Evolutionary conservation across 305 asterid genomes (phyloP).

Genomic region (Plantago lanceolata): DNA sequence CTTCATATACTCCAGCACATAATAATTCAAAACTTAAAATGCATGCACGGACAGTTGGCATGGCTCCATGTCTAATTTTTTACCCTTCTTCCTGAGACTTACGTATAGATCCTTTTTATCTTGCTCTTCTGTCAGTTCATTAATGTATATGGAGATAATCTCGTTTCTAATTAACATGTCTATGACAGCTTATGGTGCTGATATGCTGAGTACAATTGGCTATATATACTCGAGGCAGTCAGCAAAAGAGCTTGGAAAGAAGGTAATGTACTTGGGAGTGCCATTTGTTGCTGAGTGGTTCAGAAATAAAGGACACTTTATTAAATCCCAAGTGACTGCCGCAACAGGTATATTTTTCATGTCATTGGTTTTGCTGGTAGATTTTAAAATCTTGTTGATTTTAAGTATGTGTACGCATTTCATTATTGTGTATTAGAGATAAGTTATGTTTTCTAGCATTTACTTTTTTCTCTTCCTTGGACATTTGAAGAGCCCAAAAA

Average conservation of each 20-base stretch:
- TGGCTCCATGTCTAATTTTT: constrained; percentile 1
- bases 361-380: background rate
- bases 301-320: constrained; percentile 92
- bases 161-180: constrained; percentile 20
- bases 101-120: background rate
- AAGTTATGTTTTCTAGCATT: background rate
- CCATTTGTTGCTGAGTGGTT: constrained; percentile 99
- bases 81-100: background rate
- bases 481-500: background rate
- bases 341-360: constrained; percentile 69
- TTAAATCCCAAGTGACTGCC: constrained; percentile 98
- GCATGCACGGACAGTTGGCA: background rate
- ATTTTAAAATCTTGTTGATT: too few relatives aligned
- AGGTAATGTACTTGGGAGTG: constrained; percentile 85
- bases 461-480: too few relatives aligned
- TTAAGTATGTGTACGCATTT: too few relatives aligned
- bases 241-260: constrained; percentile 98
- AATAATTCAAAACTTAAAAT: too few relatives aligned
- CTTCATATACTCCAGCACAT: background rate
- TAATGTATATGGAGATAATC: constrained; percentile 10
- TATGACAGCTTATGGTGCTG: constrained; percentile 90
- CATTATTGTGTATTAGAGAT: too few relatives aligned
- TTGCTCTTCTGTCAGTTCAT: constrained; percentile 15
- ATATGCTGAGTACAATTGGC: constrained; percentile 95
- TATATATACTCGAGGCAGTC: constrained; percentile 93